Base-by-base conservation (phyloP, 805 yeast genomes). In the Lipomyces spencermartinsiae region DNA sequence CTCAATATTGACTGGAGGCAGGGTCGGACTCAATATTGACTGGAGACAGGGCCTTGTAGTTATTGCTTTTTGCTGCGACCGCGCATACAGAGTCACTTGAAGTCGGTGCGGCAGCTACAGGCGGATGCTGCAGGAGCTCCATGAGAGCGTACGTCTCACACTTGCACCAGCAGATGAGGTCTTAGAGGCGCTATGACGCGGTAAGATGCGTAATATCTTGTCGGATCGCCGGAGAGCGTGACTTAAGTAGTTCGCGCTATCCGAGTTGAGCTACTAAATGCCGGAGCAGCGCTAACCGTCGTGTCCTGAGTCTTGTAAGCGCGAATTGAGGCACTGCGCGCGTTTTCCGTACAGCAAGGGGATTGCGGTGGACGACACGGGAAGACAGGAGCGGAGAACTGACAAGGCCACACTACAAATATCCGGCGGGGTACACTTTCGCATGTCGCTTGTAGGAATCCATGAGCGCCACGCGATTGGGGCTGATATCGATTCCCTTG, bases 61-160 rank as follows among this genome's bases (percentile, higher is more conserved):
- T 37, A 37, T 37, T 37, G 14, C 12, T 37, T 37, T 37, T 59
- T 63, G 66, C 66, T n/a, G 63, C 63, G 63, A 63, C 62, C 39
- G 43, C 43, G 43, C 16, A 37, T 37, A 16, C 43, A 37, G 43
- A 37, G 43, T 12, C 4, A 37, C 16, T 37, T 37, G 43, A 10
- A 37, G 43, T 37, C 43, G 12, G 43, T 37, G 43, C 16, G 43
- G 43, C 14, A 37, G 43, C 16, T 37, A 37, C 43, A 12, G 43
- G 43, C 5, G 5, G 43, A 12, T 37, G 43, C 43, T 16, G 43
- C 43, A 37, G 16, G 16, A 12, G 9, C 5, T 37, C 29, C 29
- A 25, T 25, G 29, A 25, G 29, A 25, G 43, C 5, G 14, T 37
- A 37, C 43, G 43, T 37, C 43, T 37, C 43, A 12, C 29, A 2